Evolutionary conservation across 1,284 basidiomycete genomes (phyloP).

Genomic region (Trichosporon faecale): DNA sequence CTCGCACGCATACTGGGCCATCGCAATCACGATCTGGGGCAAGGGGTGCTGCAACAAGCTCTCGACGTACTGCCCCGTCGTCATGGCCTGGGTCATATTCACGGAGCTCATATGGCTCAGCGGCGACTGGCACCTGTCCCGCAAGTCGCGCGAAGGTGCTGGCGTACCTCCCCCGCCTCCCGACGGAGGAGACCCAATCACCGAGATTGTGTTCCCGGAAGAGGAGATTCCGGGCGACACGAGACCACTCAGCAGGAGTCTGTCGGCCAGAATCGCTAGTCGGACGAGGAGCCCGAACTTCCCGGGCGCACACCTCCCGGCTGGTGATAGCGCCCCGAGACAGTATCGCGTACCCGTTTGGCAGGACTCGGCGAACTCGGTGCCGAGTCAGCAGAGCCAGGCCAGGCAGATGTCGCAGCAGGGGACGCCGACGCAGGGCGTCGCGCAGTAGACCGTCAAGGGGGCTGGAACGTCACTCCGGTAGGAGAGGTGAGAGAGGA

Average conservation of each 20-base stretch:
- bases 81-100: constrained; percentile 28
- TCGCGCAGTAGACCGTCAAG: no score
- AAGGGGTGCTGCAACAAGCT: constrained; percentile 24
- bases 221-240: background rate
- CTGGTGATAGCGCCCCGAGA: background rate
- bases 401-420: no score
- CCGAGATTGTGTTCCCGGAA: background rate
- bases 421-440: no score
- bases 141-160: background rate
- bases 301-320: background rate
- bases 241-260: background rate
- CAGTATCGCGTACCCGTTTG: background rate
- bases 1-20: constrained; percentile 24
- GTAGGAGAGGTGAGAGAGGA: no score
- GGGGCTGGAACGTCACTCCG: no score
- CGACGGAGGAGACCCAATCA: background rate
- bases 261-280: background rate
- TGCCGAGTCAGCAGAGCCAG: background rate
- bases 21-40: constrained; percentile 22
- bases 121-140: background rate
- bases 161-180: background rate
- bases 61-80: constrained; percentile 24
- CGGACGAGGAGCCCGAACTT: background rate
- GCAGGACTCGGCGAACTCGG: background rate
- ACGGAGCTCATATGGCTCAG: constrained; percentile 18